Evolutionary conservation across 306 rosid genomes (phyloP).

Genomic region (Prinsepia uniflora): DNA sequence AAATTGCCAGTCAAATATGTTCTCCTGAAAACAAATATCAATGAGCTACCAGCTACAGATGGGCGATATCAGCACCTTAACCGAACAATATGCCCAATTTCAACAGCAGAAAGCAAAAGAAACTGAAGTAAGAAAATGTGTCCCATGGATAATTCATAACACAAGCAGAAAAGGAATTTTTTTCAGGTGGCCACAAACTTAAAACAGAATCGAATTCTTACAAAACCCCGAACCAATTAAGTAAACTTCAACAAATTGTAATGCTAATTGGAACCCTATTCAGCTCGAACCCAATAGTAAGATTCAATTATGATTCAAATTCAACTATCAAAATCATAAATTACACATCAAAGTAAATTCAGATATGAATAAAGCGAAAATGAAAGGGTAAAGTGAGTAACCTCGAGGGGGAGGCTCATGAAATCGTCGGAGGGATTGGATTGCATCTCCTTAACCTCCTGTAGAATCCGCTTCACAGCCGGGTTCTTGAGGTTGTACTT

Average conservation of each 20-base stretch:
- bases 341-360: neutral
- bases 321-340: neutral
- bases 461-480: slow-evolving; percentile 90
- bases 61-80: neutral
- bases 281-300: slow-evolving; percentile 4
- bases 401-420: slow-evolving; percentile 98
- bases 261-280: neutral
- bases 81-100: neutral
- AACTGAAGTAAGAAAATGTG: neutral
- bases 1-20: slow-evolving; percentile 95
- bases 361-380: neutral
- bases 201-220: neutral
- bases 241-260: neutral
- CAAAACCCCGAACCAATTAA: neutral
- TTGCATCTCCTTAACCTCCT: slow-evolving; percentile 93
- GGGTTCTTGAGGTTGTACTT: slow-evolving; percentile 85
- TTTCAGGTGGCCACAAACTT: neutral
- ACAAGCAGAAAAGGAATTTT: neutral
- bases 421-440: slow-evolving; percentile 89
- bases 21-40: slow-evolving; percentile 51
- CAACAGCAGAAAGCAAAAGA: neutral
- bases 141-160: neutral
- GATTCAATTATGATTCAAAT: neutral
- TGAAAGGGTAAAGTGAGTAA: neutral
- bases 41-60: neutral